Conservation (phyloP, 2,329 filamentous ascomycete species). For the Tricladium varicosporioides region DNA sequence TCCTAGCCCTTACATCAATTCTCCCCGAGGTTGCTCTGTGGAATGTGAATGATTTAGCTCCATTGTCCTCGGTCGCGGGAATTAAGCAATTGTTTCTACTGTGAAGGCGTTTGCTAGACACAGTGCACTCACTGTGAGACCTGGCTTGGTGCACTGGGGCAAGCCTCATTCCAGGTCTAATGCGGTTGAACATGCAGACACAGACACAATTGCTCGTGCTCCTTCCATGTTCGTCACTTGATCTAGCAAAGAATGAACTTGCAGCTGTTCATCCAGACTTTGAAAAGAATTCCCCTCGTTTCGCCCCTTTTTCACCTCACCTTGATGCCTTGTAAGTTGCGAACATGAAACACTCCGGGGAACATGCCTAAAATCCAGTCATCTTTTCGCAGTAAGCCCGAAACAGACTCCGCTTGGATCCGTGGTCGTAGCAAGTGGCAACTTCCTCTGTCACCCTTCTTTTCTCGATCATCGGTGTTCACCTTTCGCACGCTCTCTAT, state of each 20-base stretch:
- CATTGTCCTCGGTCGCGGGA: neutral
- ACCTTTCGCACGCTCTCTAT: neutral
- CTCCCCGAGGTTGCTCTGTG: neutral
- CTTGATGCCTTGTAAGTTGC: neutral
- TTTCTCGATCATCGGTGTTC: neutral
- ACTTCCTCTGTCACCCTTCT: neutral
- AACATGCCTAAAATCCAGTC: conserved; percentile 14
- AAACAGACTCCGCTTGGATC: conserved; percentile 9
- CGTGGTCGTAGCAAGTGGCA: neutral
- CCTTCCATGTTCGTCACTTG: neutral
- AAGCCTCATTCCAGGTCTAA: neutral
- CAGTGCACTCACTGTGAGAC: neutral
- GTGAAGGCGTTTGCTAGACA: neutral
- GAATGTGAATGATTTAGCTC: neutral
- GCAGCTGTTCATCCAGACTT: neutral
- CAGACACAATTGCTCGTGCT: neutral
- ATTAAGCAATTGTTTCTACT: too few relatives aligned
- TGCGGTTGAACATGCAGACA: too few relatives aligned
- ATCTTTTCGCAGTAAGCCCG: conserved; percentile 9
- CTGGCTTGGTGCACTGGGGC: too few relatives aligned
- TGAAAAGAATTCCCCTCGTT: neutral
- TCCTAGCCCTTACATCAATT: neutral
- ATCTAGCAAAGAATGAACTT: neutral
- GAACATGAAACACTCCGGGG: conserved; percentile 15
- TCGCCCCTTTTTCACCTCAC: neutral